Percentiles rank a stretch among this genome's conserved stretches.
These are phyloP conservation scores for Podila epicladia DNA, from an alignment of 192 early-diverging fungal species.

Conservation along the genomic window DNA sequence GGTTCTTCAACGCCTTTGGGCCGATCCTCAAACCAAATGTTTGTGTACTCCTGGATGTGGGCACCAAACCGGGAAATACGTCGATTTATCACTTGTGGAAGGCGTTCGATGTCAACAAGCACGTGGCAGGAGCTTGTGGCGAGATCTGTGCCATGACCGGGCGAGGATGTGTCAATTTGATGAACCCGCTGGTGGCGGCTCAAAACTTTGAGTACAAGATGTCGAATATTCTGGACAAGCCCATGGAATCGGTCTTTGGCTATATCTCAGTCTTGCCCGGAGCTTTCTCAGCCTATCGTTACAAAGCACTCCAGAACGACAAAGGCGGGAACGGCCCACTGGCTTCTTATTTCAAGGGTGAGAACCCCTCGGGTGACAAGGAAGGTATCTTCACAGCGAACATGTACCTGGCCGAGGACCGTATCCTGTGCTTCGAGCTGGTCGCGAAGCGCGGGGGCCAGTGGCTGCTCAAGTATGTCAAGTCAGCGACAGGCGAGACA, in stretches of 20 bases:
- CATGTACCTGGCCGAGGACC: conserved; percentile 76
- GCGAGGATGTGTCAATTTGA: conserved; percentile 60
- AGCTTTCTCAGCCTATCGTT: conserved; percentile 86
- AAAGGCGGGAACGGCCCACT: conserved; percentile 66
- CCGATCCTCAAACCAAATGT: conserved; percentile 68
- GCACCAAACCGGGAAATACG: conserved; percentile 75
- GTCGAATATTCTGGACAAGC: conserved; percentile 81
- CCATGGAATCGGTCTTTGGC: conserved; percentile 90
- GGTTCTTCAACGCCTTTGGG: conserved; percentile 73
- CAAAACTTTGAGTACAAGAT: conserved; percentile 89
- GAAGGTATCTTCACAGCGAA: conserved; percentile 71
- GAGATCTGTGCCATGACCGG: conserved; percentile 81
- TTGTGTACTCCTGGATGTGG: conserved; percentile 78
- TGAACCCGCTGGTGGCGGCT: conserved; percentile 80
- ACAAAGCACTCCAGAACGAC: conserved; percentile 71
- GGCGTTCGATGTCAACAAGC: conserved; percentile 74
- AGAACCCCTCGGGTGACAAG: conserved; percentile 66
- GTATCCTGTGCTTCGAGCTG: conserved; percentile 84
- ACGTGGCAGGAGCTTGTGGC: conserved; percentile 85
- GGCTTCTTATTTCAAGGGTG: conserved; percentile 81
- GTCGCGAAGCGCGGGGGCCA: conserved; percentile 73
- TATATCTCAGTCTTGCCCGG: conserved; percentile 95
- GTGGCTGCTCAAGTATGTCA: conserved; percentile 79
- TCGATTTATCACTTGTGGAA: conserved; percentile 85
- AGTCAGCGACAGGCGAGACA: conserved; percentile 74